phyloP scores from a whole-genome alignment of 148 eudicot species.

The Rhododendron mucronatum region DNA sequence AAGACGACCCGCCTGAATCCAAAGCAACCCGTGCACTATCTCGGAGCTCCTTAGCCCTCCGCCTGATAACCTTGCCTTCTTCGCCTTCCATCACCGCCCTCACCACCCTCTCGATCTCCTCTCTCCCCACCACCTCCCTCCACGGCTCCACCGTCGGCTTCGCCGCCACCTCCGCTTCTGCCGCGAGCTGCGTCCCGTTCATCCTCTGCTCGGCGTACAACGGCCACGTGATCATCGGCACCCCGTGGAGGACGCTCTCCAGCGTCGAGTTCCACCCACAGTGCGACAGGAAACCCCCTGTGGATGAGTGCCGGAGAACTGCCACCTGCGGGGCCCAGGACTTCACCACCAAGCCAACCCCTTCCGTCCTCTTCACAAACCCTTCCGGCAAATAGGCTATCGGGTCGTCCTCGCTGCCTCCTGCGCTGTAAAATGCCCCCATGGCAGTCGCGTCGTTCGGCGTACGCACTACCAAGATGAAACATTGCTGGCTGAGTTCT shows the following conservation, averaged over 20 bases:
- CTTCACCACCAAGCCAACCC: slow-evolving; percentile 19
- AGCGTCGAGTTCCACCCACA: slow-evolving; percentile 28
- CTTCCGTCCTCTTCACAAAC: slow-evolving; percentile 9
- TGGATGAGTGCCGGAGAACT: slow-evolving; percentile 16
- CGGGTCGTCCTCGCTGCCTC: background rate
- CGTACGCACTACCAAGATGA: slow-evolving; percentile 23
- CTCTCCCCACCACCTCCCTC: slow-evolving; percentile 2
- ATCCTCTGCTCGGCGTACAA: slow-evolving; percentile 28
- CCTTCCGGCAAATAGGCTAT: slow-evolving; percentile 20
- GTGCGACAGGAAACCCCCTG: slow-evolving; percentile 18
- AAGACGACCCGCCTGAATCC: slow-evolving; percentile 13
- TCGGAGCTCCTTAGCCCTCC: slow-evolving; percentile 13
- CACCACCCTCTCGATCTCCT: slow-evolving; percentile 19
- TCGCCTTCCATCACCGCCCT: slow-evolving; percentile 23
- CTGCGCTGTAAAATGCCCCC: slow-evolving; percentile 5
- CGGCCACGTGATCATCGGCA: slow-evolving; percentile 26
- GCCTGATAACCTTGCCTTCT: slow-evolving; percentile 15
- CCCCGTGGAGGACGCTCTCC: slow-evolving; percentile 16
- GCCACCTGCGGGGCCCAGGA: slow-evolving; percentile 23
- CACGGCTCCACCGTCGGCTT: background rate
- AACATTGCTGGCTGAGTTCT: slow-evolving; percentile 27
- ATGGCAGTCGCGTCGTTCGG: slow-evolving; percentile 13
- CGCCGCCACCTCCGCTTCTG: slow-evolving; percentile 19
- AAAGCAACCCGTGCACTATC: slow-evolving; percentile 10
- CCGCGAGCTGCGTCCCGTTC: slow-evolving; percentile 15